These are phyloP conservation scores for Penicillium paneum DNA, from an alignment of 2,329 filamentous ascomycete genomes.

Conservation along the genomic window DNA sequence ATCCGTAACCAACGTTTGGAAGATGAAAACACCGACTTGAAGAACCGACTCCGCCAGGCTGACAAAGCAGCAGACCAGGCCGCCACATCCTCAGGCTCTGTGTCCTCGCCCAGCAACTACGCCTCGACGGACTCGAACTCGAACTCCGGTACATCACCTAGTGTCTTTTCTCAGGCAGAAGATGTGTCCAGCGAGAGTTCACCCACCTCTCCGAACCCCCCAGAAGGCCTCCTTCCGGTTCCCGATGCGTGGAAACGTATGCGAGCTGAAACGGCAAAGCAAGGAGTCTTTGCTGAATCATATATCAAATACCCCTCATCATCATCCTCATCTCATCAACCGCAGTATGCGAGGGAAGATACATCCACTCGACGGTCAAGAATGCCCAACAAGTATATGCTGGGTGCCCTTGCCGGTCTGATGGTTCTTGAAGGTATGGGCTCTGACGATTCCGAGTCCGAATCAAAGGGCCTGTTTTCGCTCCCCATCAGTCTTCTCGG, in stretches of 20 bases:
- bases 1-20: conserved; percentile 79
- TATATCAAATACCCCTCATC: conserved; percentile 30
- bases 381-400: conserved; percentile 73
- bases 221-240: conserved; percentile 45
- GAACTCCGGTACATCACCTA: conserved; percentile 37
- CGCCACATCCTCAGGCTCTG: conserved; percentile 36
- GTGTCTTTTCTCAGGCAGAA: conserved; percentile 42
- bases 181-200: conserved; percentile 34
- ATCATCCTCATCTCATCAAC: conserved; percentile 21
- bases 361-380: conserved; percentile 49
- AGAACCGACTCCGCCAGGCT: conserved; percentile 74
- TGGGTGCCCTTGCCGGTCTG: conserved; percentile 83
- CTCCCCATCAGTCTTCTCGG: conserved; percentile 60
- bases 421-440: conserved; percentile 84
- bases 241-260: conserved; percentile 45
- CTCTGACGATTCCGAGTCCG: conserved; percentile 62
- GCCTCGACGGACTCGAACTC: conserved; percentile 40
- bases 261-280: conserved; percentile 34
- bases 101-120: conserved; percentile 42
- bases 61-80: conserved; percentile 56
- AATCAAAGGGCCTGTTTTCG: conserved; percentile 65
- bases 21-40: conserved; percentile 77
- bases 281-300: conserved; percentile 40
- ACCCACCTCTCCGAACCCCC: conserved; percentile 32
- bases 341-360: conserved; percentile 37